These are phyloP conservation scores for Heliamphora exappendiculata DNA, from an alignment of 148 eudicot genomes.

Conservation along the genomic window DNA sequence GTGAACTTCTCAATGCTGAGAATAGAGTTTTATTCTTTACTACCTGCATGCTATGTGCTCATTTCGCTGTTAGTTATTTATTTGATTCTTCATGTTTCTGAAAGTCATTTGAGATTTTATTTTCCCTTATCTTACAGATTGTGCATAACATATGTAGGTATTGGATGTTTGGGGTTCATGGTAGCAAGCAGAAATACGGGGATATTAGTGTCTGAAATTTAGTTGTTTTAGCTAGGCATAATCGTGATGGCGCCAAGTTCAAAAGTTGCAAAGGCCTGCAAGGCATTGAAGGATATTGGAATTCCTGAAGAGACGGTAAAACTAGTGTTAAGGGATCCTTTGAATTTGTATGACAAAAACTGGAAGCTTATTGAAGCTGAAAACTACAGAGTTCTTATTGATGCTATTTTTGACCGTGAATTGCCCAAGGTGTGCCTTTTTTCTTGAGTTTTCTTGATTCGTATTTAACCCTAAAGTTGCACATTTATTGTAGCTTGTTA, in stretches of 20 bases:
- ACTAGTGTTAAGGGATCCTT: conserved; percentile 20
- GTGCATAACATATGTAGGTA: not conserved
- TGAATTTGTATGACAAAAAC: conserved; percentile 26
- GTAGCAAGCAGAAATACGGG: not conserved
- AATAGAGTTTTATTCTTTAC: too few relatives aligned
- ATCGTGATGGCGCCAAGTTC: conserved; percentile 3
- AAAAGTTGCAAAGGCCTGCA: conserved; percentile 13
- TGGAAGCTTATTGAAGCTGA: conserved; percentile 31
- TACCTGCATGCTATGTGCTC: not conserved
- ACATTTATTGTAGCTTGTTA: too few relatives aligned
- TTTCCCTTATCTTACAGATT: not conserved
- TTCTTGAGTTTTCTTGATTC: not conserved
- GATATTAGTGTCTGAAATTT: not conserved
- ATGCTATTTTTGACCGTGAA: conserved; percentile 28
- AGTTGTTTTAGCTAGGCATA: not conserved
- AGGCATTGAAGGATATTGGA: conserved; percentile 20
- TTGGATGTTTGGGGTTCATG: not conserved
- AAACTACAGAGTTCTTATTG: conserved; percentile 21
- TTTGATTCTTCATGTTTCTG: not conserved
- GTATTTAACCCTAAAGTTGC: too few relatives aligned
- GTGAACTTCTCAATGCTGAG: not conserved
- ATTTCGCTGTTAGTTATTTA: not conserved
- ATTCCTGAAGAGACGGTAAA: conserved; percentile 11
- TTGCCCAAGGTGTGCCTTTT: not conserved
- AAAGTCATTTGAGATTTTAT: not conserved